Evolutionary conservation across 2,329 filamentous ascomycete species (phyloP), one percentile per base, ranked within the genome.

Genomic region (Venturia asperata): DNA sequence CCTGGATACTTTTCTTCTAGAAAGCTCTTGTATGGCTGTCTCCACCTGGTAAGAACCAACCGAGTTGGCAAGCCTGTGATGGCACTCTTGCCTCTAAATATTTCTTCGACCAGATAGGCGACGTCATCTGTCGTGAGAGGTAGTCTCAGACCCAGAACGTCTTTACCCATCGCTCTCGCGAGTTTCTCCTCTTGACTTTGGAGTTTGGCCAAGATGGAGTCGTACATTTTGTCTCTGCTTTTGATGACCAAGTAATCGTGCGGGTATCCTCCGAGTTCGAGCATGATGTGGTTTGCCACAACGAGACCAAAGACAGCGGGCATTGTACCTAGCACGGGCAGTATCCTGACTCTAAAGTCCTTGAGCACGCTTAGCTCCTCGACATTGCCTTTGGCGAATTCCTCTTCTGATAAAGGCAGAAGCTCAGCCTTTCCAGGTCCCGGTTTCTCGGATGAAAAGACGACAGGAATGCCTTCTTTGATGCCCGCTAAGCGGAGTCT

Each of bases 251-350:
- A 79, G 73, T 94, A 96, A 68, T 96, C 92, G 61, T 89, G 84
- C 0, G 94, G 94, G 71, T 99, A 99, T 9, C 87, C 90, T 68
- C 82, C 77, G 60, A 97, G 84, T 66, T 86, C 85, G 65, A 96
- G 83, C 69, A 99, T 93, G 67, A 97, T 86, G 73, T 97, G 91
- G 76, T 97, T 99, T 4, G 94, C 94, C 10, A 90, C 85, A 0
- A 89, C 90, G 65, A 97, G 89, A 10, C 94, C 94, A 74, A 99
- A 99, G 0, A 97, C 88, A 2, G 94, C 93, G 0, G 94, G 94
- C 92, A 99, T 97, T 0, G 94, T 99, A 0, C 94, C 94, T 3
- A 99, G 79, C 0, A 99, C 94, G 0, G 94, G 94, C 10, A 99
- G 77, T 66, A 99, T 99, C n/a, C 94, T 84, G 11, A 96, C 91